Conservation (phyloP, 1,139 yeast genomes). For the Yamadazyma atlantica region DNA sequence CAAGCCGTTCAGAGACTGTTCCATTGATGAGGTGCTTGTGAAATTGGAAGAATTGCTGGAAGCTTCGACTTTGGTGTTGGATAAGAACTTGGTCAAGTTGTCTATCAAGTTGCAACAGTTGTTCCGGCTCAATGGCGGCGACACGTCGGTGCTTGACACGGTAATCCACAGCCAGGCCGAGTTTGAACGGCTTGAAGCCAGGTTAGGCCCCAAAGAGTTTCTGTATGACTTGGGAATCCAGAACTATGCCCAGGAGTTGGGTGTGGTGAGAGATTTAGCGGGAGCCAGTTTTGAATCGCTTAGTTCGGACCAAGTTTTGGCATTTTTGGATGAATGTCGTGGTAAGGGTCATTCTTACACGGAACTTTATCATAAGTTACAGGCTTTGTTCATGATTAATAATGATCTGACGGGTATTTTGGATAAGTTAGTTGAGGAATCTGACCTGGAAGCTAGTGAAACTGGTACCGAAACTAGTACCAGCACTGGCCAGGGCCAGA, state of each 20-base stretch:
- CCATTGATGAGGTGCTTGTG: slow-evolving; percentile 9
- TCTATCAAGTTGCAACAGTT: slow-evolving; percentile 18
- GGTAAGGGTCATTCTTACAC: not conserved
- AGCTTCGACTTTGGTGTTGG: slow-evolving; percentile 1
- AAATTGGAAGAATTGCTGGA: slow-evolving; percentile 12
- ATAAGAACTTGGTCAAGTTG: slow-evolving; percentile 7
- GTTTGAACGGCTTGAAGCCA: slow-evolving; percentile 23
- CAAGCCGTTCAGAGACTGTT: slow-evolving; percentile 6
- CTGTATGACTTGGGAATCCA: slow-evolving; percentile 1
- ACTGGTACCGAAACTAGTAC: slow-evolving; percentile 23
- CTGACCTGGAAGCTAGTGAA: too few species aligned
- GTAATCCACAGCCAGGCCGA: slow-evolving; percentile 24
- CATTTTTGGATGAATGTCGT: slow-evolving; percentile 10
- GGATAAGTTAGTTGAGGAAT: slow-evolving; percentile 30
- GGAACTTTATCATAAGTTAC: slow-evolving; percentile 15
- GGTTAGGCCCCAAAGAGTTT: slow-evolving; percentile 5
- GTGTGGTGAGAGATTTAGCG: slow-evolving; percentile 1
- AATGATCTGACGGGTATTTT: slow-evolving; percentile 32
- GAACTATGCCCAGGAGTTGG: slow-evolving; percentile 3
- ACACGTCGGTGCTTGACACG: slow-evolving; percentile 33
- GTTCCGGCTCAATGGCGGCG: slow-evolving; percentile 28
- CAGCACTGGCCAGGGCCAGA: too few species aligned
- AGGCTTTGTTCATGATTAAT: slow-evolving; percentile 25
- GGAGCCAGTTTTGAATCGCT: slow-evolving; percentile 11
- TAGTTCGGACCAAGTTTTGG: slow-evolving; percentile 1